Evolutionary conservation across 805 yeast genomes (phyloP).

Genomic region (Sporopachydermia lactativora): DNA sequence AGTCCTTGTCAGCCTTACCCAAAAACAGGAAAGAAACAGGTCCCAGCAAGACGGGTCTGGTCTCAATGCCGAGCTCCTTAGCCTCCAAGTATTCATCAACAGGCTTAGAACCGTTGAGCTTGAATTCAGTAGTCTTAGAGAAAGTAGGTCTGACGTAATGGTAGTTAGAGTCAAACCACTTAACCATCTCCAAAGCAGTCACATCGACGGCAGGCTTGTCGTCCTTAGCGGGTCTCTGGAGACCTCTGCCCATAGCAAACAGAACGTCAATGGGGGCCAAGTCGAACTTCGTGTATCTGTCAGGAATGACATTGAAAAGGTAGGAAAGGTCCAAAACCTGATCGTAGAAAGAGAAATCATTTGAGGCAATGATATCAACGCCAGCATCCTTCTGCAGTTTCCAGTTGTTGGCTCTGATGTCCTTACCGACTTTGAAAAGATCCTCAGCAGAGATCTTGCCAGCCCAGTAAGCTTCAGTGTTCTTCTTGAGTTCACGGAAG

Average conservation of each 20-base stretch:
- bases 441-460: slow-evolving; percentile 86
- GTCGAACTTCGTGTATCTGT: slow-evolving; percentile 86
- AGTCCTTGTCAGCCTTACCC: slow-evolving; percentile 98
- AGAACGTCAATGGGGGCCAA: slow-evolving; percentile 81
- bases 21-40: slow-evolving; percentile 89
- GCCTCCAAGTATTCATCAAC: slow-evolving; percentile 97
- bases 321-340: slow-evolving; percentile 89
- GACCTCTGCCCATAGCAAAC: slow-evolving; percentile 99
- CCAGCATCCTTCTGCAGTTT: slow-evolving; percentile 94
- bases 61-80: slow-evolving; percentile 86
- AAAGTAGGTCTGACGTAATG: slow-evolving; percentile 99
- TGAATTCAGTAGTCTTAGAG: slow-evolving; percentile 88
- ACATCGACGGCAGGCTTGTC: slow-evolving; percentile 86
- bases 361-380: slow-evolving; percentile 92
- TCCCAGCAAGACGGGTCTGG: slow-evolving; percentile 96
- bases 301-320: slow-evolving; percentile 92
- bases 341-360: slow-evolving; percentile 97
- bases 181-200: slow-evolving; percentile 95
- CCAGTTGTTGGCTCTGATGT: slow-evolving; percentile 94
- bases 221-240: slow-evolving; percentile 91
- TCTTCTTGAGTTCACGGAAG: slow-evolving; percentile 97
- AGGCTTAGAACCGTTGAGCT: slow-evolving; percentile 92
- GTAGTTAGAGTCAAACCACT: slow-evolving; percentile 99
- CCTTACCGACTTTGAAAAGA: slow-evolving; percentile 84
- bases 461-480: slow-evolving; percentile 98